A percentile compares a stretch with the other conserved stretches of the same genome.
Evolutionary conservation across 495 filamentous ascomycete species (phyloP).

Genomic region (Talaromyces proteolyticus): DNA sequence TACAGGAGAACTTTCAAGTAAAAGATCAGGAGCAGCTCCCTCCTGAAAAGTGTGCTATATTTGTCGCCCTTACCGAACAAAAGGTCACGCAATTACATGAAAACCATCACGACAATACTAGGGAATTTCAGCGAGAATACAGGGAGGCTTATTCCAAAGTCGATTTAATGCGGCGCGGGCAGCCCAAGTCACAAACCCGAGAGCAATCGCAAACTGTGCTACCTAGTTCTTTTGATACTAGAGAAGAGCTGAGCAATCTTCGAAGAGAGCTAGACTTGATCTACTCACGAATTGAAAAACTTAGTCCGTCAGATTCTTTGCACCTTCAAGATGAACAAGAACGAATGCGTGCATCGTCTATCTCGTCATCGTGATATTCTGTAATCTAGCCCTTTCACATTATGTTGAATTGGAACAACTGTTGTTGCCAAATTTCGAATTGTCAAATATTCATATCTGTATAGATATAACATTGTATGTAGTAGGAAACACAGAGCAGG

Average conservation of each 20-base stretch:
- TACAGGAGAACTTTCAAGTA: constrained; percentile 11
- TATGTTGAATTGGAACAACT: too few relatives aligned
- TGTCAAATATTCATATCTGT: too few relatives aligned
- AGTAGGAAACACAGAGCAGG: too few relatives aligned
- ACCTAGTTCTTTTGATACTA: not conserved
- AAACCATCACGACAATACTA: too few relatives aligned
- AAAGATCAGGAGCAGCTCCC: constrained; percentile 14
- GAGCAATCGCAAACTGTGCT: not conserved
- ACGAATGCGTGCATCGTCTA: not conserved
- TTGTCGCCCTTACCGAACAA: constrained; percentile 21
- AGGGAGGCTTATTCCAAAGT: not conserved
- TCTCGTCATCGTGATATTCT: not conserved
- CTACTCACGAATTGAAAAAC: not conserved
- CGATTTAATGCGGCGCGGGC: not conserved
- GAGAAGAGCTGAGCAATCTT: not conserved
- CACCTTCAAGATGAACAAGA: not conserved
- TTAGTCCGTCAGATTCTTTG: not conserved
- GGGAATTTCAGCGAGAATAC: not conserved
- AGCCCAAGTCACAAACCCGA: not conserved
- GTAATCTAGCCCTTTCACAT: too few relatives aligned
- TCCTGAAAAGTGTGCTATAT: constrained; percentile 32
- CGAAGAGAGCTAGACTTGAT: not conserved
- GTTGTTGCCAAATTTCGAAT: too few relatives aligned
- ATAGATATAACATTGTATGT: too few relatives aligned
- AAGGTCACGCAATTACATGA: not conserved